Percentiles rank a stretch among this genome's conserved stretches.
phyloP scores from a whole-genome alignment of 805 yeast species.

The Lachancea mirantina region DNA sequence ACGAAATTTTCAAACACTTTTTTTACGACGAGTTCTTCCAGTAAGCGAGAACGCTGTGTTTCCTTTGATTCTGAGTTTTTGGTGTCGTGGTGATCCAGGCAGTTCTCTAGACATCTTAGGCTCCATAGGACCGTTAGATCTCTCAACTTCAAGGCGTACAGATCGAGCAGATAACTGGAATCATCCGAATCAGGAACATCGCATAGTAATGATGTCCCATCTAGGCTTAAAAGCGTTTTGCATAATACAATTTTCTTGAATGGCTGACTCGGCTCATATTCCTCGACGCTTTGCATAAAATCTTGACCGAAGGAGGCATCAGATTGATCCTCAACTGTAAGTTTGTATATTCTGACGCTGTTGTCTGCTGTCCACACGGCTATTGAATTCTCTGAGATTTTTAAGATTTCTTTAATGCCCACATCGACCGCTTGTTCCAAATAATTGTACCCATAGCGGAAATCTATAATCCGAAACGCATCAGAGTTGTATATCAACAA shows the following conservation, averaged over 20 bases:
- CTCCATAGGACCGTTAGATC: constrained; percentile 29
- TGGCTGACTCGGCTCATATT: constrained; percentile 16
- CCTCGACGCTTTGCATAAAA: constrained; percentile 14
- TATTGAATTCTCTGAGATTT: constrained; percentile 14
- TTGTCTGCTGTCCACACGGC: constrained; percentile 19
- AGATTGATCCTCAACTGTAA: constrained; percentile 21
- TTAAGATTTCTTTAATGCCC: constrained; percentile 19
- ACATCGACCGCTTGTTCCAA: constrained; percentile 15
- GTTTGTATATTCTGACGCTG: constrained; percentile 17
- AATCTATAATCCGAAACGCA: constrained; percentile 21
- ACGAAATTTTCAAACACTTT: constrained; percentile 35
- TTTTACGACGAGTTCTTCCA: constrained; percentile 18
- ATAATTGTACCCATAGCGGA: constrained; percentile 23
- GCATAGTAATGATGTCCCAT: constrained; percentile 18
- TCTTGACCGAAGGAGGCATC: constrained; percentile 11
- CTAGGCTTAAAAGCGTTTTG: constrained; percentile 18
- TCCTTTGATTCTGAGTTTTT: not conserved
- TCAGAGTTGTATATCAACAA: constrained; percentile 16
- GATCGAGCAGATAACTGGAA: constrained; percentile 19
- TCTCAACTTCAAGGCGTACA: constrained; percentile 27
- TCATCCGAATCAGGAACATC: constrained; percentile 14
- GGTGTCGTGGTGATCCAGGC: constrained; percentile 9
- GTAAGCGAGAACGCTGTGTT: constrained; percentile 3
- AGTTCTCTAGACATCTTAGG: constrained; percentile 19
- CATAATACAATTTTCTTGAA: constrained; percentile 27